Conservation (phyloP, 2,329 filamentous ascomycete genomes). For the Aureobasidium lini region DNA sequence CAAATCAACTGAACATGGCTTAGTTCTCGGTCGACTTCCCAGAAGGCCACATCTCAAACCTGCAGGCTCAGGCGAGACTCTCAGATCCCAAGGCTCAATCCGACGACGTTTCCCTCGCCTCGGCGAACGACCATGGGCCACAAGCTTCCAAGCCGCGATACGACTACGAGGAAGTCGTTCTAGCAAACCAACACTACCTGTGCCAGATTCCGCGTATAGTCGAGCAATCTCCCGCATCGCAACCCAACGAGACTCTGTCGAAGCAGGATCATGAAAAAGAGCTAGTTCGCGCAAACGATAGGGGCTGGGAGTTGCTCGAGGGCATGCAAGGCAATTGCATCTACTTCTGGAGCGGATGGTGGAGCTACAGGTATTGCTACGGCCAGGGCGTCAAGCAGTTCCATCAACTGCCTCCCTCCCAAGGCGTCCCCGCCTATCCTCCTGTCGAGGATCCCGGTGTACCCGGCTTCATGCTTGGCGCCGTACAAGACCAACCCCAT, state of each 20-base stretch:
- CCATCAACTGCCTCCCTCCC: conserved; percentile 67
- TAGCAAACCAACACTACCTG: conserved; percentile 66
- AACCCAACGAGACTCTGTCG: conserved; percentile 24
- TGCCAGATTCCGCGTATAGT: conserved; percentile 72
- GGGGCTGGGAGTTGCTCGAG: conserved; percentile 72
- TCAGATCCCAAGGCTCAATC: conserved; percentile 17
- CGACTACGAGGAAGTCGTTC: conserved; percentile 65
- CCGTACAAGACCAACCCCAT: conserved; percentile 36
- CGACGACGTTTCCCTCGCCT: background rate
- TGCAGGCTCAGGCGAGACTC: conserved; percentile 59
- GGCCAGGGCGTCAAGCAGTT: conserved; percentile 82
- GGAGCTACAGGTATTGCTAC: conserved; percentile 94
- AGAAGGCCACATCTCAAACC: conserved; percentile 62
- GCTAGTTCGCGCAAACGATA: conserved; percentile 64
- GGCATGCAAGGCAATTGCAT: conserved; percentile 74
- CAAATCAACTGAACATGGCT: background rate
- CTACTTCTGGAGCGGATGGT: conserved; percentile 83
- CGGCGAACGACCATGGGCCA: background rate
- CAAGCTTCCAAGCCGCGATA: conserved; percentile 16
- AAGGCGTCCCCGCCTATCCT: conserved; percentile 58
- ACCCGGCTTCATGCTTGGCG: conserved; percentile 69
- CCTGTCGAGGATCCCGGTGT: conserved; percentile 71
- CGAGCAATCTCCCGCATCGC: conserved; percentile 32
- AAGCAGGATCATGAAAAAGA: conserved; percentile 70
- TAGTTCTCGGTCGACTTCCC: conserved; percentile 78